Percentiles rank a stretch among this genome's conserved stretches.
Conservation (phyloP, 148 eudicot genomes). For the Drosera capensis region DNA sequence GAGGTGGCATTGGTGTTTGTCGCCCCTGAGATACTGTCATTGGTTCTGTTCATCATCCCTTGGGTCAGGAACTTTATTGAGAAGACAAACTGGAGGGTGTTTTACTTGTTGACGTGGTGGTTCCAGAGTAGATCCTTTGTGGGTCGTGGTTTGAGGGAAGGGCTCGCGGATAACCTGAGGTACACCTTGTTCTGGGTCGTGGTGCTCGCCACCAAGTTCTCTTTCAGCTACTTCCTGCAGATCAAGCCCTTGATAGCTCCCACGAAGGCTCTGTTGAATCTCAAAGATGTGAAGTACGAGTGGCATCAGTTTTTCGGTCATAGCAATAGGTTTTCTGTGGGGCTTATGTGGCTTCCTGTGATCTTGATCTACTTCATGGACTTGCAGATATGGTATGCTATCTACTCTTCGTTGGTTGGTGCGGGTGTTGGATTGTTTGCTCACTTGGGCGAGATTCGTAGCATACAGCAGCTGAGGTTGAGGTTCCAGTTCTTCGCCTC, state of each 20-base stretch:
- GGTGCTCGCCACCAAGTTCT: conserved; percentile 61
- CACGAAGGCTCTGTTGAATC: conserved; percentile 22
- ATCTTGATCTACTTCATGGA: conserved; percentile 75
- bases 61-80: conserved; percentile 62
- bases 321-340: conserved; percentile 75
- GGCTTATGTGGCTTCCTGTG: conserved; percentile 82
- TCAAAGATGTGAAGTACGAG: conserved; percentile 30
- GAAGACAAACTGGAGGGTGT: conserved; percentile 62
- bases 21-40: conserved; percentile 43
- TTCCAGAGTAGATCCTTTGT: conserved; percentile 63
- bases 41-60: conserved; percentile 47
- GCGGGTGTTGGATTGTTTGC: conserved; percentile 69
- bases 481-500: conserved; percentile 91
- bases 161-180: conserved; percentile 55
- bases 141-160: conserved; percentile 80
- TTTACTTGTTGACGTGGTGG: conserved; percentile 75
- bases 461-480: conserved; percentile 78
- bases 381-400: conserved; percentile 79
- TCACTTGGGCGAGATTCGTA: conserved; percentile 86
- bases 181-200: conserved; percentile 59
- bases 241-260: conserved; percentile 67
- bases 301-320: conserved; percentile 51
- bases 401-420: conserved; percentile 74
- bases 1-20: conserved; percentile 36
- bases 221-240: conserved; percentile 63